A percentile compares a stretch with the other conserved stretches of the same genome.
Conservation (phyloP, 768 basidiomycete genomes). For the Mycena chlorophos region DNA sequence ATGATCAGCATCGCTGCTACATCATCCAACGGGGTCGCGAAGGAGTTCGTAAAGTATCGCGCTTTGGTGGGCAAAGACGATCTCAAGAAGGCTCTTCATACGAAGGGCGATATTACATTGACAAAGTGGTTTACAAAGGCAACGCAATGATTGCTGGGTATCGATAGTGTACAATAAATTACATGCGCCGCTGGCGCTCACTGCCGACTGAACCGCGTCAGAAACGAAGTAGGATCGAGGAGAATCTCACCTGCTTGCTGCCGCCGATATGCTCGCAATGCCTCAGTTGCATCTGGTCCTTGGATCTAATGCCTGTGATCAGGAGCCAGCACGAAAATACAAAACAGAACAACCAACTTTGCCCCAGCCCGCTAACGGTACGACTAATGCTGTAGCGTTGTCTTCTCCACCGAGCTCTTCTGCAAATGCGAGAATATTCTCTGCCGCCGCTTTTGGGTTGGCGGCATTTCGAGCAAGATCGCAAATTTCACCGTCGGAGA, state of each 20-base stretch:
- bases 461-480: constrained; percentile 77
- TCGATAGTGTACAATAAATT: constrained; percentile 21
- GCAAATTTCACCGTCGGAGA: constrained; percentile 93
- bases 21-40: constrained; percentile 49
- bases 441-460: constrained; percentile 79
- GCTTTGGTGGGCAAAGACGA: constrained; percentile 63
- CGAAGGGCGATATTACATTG: constrained; percentile 64
- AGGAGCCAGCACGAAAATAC: not conserved
- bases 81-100: constrained; percentile 67
- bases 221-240: constrained; percentile 2
- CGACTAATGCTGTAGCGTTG: constrained; percentile 87
- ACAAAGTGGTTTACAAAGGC: constrained; percentile 78
- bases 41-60: constrained; percentile 76
- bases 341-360: constrained; percentile 28
- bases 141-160: constrained; percentile 9
- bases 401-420: constrained; percentile 89
- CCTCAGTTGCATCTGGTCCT: constrained; percentile 81
- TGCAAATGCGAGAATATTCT: constrained; percentile 78
- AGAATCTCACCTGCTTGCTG: constrained; percentile 55
- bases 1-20: constrained; percentile 58
- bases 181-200: constrained; percentile 70
- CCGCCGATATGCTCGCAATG: constrained; percentile 77
- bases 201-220: constrained; percentile 48
- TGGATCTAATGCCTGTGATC: constrained; percentile 35
- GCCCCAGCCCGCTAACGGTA: constrained; percentile 93